Evolutionary conservation across 2,329 filamentous ascomycete genomes (phyloP), one percentile per base, ranked within the genome.

Genomic region (Elsinoe perseae): DNA sequence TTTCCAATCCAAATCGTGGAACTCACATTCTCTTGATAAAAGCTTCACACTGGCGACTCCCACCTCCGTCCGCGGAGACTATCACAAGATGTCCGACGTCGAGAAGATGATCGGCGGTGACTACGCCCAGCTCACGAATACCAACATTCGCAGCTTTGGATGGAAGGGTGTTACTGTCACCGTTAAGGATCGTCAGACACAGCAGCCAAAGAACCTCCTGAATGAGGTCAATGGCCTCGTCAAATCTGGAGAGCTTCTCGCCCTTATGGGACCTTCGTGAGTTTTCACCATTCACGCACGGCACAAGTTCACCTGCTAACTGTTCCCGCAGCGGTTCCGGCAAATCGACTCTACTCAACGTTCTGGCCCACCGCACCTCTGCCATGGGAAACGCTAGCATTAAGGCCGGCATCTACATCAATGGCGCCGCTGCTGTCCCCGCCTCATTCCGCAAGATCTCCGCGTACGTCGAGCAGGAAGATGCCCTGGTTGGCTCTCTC

Each of bases 381-480:
- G 74, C 76, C 0, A 75, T 80, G 1, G 40, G 40, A 8, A 78
- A 78, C 2, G 75, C 81, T 1, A 75, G 75, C 4, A 75, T 80
- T 5, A 68, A 77, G 27, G 80, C 81, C 14, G 68, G 74, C 2
- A 74, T 83, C 12, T 75, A 80, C 56, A 76, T 88, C 61, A 90
- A 93, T 68, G 86, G 86, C 27, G 67, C 65, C 1, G 64, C 70
- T 3, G 71, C 82, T 2, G 76, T 81, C 1, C 70, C 75, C 6
- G 68, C 74, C 6, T 73, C 74, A 0, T 85, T 92, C 62, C 80
- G 82, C 16, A 76, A 80, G 48, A 76, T 92, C 50, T 85, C 81
- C 56, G 82, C 82, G 46, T 95, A 90, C 65, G 89, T 95, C 20
- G 89, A 95, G 73, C 89, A 95, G 69, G 88, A 95, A 61, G 89